Evolutionary conservation across 176 grass and related monocot genomes (phyloP).

Genomic region (Phoenix dactylifera): DNA sequence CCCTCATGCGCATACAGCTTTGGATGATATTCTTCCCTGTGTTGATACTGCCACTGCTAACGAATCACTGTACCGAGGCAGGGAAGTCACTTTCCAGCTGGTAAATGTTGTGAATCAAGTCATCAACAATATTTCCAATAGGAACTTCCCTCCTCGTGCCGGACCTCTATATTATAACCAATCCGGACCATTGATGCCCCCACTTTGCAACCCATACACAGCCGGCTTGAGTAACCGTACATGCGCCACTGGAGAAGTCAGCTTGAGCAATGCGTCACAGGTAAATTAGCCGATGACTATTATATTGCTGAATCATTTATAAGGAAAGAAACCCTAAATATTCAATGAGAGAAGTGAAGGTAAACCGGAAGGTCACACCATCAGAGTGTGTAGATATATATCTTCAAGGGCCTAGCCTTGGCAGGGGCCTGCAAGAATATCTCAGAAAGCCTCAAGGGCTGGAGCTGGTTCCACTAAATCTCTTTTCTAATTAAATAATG

Average conservation of each 20-base stretch:
- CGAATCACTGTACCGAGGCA: constrained; percentile 50
- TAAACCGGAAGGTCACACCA: too few relatives aligned
- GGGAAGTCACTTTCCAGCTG: constrained; percentile 80
- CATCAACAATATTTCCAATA: constrained; percentile 76
- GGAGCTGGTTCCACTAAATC: too few relatives aligned
- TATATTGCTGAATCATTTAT: not conserved
- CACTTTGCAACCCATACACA: constrained; percentile 69
- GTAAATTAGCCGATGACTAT: constrained; percentile 9
- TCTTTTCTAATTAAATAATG: too few relatives aligned
- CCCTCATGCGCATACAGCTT: constrained; percentile 58
- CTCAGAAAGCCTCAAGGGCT: too few relatives aligned
- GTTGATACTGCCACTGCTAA: constrained; percentile 63
- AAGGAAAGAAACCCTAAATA: not conserved
- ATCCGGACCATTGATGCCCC: constrained; percentile 61
- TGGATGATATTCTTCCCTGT: constrained; percentile 89
- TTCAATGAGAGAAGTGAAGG: too few relatives aligned
- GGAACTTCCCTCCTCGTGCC: constrained; percentile 39
- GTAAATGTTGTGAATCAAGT: constrained; percentile 81
- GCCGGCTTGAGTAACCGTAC: constrained; percentile 39
- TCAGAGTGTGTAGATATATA: too few relatives aligned
- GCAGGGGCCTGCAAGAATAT: too few relatives aligned
- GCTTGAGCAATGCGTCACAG: constrained; percentile 42
- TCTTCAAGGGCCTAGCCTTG: too few relatives aligned
- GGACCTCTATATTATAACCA: constrained; percentile 76
- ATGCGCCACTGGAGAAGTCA: constrained; percentile 49